Evolutionary conservation across 768 basidiomycete genomes (phyloP).

Genomic region (Amanita inopinata): DNA sequence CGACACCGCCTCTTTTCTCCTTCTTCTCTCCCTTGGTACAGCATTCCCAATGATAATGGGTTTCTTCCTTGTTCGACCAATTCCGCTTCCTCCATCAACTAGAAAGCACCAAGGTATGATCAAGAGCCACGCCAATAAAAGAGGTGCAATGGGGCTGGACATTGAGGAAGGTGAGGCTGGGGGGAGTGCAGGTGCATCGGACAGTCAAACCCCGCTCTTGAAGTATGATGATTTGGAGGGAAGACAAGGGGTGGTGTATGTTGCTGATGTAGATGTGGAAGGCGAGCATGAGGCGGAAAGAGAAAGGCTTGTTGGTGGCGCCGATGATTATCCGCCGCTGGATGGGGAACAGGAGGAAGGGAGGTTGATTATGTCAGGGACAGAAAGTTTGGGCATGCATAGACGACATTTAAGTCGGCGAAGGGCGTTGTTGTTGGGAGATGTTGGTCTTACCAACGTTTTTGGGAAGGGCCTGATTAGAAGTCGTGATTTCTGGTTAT

Average conservation of each 20-base stretch:
- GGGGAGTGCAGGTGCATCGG: background rate
- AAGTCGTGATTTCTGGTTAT: conserved; percentile 53
- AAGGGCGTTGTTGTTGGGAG: conserved; percentile 4
- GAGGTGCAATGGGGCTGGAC: too few species aligned
- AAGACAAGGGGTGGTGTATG: background rate
- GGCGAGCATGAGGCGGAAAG: background rate
- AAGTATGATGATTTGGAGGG: conserved; percentile 4
- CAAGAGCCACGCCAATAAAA: too few species aligned
- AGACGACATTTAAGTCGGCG: conserved; percentile 5
- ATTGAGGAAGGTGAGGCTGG: too few species aligned
- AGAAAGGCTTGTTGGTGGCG: too few species aligned
- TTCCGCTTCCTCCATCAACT: conserved; percentile 45
- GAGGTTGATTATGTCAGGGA: too few species aligned
- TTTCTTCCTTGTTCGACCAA: conserved; percentile 57
- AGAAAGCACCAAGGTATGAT: too few species aligned
- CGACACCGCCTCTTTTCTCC: conserved; percentile 67
- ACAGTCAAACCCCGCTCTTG: conserved; percentile 3
- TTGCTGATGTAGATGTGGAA: background rate
- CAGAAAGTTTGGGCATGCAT: too few species aligned
- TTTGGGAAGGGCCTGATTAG: conserved; percentile 41
- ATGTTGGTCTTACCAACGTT: conserved; percentile 35
- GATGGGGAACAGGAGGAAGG: background rate
- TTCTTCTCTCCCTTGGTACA: conserved; percentile 70
- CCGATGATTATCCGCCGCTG: too few species aligned
- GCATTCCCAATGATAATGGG: conserved; percentile 75